These are phyloP conservation scores for Thielaviopsis populi DNA, from an alignment of 2,329 filamentous ascomycete species.

Conservation along the genomic window DNA sequence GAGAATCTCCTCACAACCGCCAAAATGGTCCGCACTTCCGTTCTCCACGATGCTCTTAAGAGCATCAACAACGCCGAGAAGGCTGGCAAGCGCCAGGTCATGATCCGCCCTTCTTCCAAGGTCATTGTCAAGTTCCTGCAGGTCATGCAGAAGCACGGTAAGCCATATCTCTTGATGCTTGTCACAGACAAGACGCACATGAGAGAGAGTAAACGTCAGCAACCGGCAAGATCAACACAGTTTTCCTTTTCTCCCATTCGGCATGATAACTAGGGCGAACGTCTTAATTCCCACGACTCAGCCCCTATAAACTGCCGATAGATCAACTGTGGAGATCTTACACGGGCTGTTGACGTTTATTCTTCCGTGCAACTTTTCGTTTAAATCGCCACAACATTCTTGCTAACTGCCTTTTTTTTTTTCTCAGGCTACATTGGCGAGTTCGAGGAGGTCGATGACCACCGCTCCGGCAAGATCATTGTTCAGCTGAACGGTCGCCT, in stretches of 20 bases:
- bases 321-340: conserved; percentile 84
- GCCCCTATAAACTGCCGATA: conserved; percentile 99
- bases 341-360: conserved; percentile 63
- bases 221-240: not conserved
- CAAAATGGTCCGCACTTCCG: conserved; percentile 98
- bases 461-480: conserved; percentile 99
- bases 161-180: conserved; percentile 29
- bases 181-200: not conserved
- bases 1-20: conserved; percentile 63
- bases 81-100: conserved; percentile 96
- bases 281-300: conserved; percentile 68
- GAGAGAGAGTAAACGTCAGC: not conserved
- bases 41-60: conserved; percentile 98
- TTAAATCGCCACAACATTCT: conserved; percentile 83
- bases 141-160: conserved; percentile 99
- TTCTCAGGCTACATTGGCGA: conserved; percentile 87
- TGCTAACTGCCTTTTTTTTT: conserved; percentile 33
- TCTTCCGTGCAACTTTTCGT: conserved; percentile 63
- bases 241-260: conserved; percentile 39
- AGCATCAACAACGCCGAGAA: conserved; percentile 99
- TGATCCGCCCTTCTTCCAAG: conserved; percentile 97
- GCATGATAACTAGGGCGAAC: conserved; percentile 99
- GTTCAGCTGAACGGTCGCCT: conserved; percentile 96
- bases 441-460: conserved; percentile 98
- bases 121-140: conserved; percentile 99